Base-by-base conservation (phyloP, 768 basidiomycete species). In the Boletus eberwhitei region DNA sequence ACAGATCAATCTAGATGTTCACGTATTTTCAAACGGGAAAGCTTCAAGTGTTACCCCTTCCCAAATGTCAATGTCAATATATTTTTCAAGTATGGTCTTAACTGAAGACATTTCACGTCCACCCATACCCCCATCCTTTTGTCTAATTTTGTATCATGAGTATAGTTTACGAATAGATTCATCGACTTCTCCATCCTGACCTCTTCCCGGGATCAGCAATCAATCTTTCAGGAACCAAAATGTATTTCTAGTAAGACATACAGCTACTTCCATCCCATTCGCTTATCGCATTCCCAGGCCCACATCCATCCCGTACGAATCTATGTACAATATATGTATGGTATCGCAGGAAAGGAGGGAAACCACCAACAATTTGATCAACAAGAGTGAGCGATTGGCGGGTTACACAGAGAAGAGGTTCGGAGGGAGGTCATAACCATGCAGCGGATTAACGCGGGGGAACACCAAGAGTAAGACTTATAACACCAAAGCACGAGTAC, bases 311-410 rank as follows among this genome's bases (percentile, higher is more conserved):
- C 41, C 14, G 13, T 17, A 43, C 41, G 16, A 24, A 5, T 48
- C 59, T 61, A 51, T 38, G 39, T 40, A 43, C 37, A 29, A 11
- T 26, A 21, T 37, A 32, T 42, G 35, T 35, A 32, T 49, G 50
- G 54, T 60, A 61, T 61, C 50, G 34, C 38, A 45, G 36, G 26
- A 34, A 52, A 38, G 26, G 26, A 40, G 35, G 14, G n/a, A 36
- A 29, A 29, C 26, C 22, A 50, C 42, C 41, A 17, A 29, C 13
- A n/a, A 26, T 31, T 9, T 22, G 38, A 21, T 24, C 36, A 19
- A 35, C 12, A n/a, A 40, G 45, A 14, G 45, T 34, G 45, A 5
- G n/a, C 14, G 22, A 21, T 5, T 24, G 34, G 11, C 5, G 19
- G 46, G 8, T 17, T 17, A 47, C 32, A 12, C 8, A 42, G 39